Evolutionary conservation across 2,329 filamentous ascomycete species (phyloP).

Genomic region (Cytospora leucostoma): DNA sequence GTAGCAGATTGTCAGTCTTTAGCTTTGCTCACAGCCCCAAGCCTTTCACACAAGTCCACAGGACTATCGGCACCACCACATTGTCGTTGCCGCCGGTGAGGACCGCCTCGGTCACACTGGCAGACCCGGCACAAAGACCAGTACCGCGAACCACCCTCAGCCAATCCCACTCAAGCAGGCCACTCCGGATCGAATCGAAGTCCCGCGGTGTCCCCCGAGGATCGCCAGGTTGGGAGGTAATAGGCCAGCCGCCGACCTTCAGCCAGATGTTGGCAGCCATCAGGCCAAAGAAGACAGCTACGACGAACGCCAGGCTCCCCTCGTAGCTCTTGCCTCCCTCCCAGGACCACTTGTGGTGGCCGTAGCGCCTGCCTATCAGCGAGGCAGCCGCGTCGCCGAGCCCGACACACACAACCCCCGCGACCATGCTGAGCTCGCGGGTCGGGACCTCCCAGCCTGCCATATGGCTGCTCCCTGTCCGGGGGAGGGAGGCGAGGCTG

Average conservation of each 20-base stretch:
- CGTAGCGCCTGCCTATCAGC: slow-evolving; percentile 83
- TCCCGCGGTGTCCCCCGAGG: slow-evolving; percentile 1
- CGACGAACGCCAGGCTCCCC: slow-evolving; percentile 78
- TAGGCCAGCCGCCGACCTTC: slow-evolving; percentile 72
- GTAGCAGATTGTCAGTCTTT: too few species aligned
- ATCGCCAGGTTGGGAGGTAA: slow-evolving; percentile 59
- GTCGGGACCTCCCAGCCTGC: slow-evolving; percentile 73
- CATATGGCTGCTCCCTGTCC: slow-evolving; percentile 57
- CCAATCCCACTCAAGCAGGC: slow-evolving; percentile 33
- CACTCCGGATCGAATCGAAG: slow-evolving; percentile 7
- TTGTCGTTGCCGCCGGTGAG: slow-evolving; percentile 98
- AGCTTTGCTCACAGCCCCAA: slow-evolving; percentile 16
- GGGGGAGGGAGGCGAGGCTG: slow-evolving; percentile 69
- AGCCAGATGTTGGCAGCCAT: slow-evolving; percentile 73
- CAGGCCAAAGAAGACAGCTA: slow-evolving; percentile 76
- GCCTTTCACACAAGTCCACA: slow-evolving; percentile 90
- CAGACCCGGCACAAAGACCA: slow-evolving; percentile 70
- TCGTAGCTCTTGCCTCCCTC: slow-evolving; percentile 94
- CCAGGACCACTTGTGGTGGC: slow-evolving; percentile 92
- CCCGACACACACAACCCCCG: slow-evolving; percentile 90
- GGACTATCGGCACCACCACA: slow-evolving; percentile 88
- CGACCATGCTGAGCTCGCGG: slow-evolving; percentile 84
- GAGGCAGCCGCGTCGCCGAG: slow-evolving; percentile 93
- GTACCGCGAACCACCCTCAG: slow-evolving; percentile 71
- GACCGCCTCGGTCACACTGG: slow-evolving; percentile 92